Conservation (phyloP, 352 stramenopile genomes). For the Phytophthora foliorum region DNA sequence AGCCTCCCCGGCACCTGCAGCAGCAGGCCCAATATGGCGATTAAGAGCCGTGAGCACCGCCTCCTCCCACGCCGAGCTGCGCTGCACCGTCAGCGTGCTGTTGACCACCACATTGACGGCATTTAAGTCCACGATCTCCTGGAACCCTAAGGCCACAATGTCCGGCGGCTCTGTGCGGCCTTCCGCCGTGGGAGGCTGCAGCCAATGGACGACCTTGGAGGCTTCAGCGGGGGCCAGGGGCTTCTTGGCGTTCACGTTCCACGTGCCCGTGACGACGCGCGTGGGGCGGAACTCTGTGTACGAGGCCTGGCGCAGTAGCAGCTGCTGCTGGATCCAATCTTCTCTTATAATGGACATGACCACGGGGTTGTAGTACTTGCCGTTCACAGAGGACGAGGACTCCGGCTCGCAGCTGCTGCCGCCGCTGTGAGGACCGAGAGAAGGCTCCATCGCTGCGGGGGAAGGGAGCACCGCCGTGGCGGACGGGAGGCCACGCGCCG, state of each 20-base stretch:
- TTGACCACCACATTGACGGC: constrained; percentile 99
- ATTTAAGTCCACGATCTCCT: constrained; percentile 99
- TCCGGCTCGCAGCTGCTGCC: constrained; percentile 25
- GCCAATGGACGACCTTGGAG: constrained; percentile 73
- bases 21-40: constrained; percentile 47
- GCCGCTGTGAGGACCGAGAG: constrained; percentile 5
- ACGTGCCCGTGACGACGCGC: constrained; percentile 92
- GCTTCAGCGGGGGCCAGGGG: constrained; percentile 74
- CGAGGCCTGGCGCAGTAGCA: constrained; percentile 61
- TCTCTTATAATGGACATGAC: constrained; percentile 90
- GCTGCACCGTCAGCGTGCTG: constrained; percentile 92
- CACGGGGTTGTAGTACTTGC: constrained; percentile 83
- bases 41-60: constrained; percentile 93
- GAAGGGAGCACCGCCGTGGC: constrained; percentile 16
- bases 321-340: constrained; percentile 89
- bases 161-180: constrained; percentile 46
- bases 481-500: constrained; percentile 9
- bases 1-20: constrained; percentile 13
- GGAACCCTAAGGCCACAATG: constrained; percentile 89
- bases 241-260: constrained; percentile 99
- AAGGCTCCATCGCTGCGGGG: constrained; percentile 13
- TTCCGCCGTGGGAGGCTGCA: constrained; percentile 45
- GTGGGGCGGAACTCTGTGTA: constrained; percentile 79
- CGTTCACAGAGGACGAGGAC: constrained; percentile 38
- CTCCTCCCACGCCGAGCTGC: constrained; percentile 92